Conservation (phyloP, 2,329 filamentous ascomycete species). For the Huntiella savannae region DNA sequence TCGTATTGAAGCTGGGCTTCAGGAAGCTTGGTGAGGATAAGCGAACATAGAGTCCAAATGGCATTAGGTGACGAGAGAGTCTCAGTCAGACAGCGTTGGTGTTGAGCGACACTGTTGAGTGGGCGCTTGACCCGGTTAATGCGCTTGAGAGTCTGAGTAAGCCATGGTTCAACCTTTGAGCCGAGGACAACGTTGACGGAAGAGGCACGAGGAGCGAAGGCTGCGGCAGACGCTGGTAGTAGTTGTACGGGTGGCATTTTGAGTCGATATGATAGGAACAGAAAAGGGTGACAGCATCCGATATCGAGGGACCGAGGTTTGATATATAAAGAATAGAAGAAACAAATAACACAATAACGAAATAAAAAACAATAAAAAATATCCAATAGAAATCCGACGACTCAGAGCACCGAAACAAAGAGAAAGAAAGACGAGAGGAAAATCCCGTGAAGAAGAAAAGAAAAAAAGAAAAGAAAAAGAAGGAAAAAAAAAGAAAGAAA, state of each 20-base stretch:
- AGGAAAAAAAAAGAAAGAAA: constrained; percentile 25
- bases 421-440: constrained; percentile 10
- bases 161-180: constrained; percentile 85
- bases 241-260: constrained; percentile 72
- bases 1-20: constrained; percentile 59
- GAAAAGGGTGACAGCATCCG: constrained; percentile 7
- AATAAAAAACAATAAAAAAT: constrained; percentile 4
- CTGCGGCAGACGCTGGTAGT: constrained; percentile 83
- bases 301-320: constrained; percentile 1
- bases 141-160: constrained; percentile 89
- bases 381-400: neutral
- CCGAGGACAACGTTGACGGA: constrained; percentile 88
- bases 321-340: constrained; percentile 13
- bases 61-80: constrained; percentile 75
- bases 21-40: constrained; percentile 82
- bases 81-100: constrained; percentile 88
- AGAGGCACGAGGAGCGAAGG: constrained; percentile 77
- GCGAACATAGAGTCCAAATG: constrained; percentile 82
- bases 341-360: constrained; percentile 3
- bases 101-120: constrained; percentile 89
- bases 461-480: constrained; percentile 18
- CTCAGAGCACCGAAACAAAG: neutral
- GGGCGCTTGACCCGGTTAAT: constrained; percentile 94
- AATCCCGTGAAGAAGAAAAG: constrained; percentile 13
- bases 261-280: constrained; percentile 16